Percentiles rank a stretch among this genome's conserved stretches.
Conservation (phyloP, 441 rosid species). For the Raphanus hybrid region DNA sequence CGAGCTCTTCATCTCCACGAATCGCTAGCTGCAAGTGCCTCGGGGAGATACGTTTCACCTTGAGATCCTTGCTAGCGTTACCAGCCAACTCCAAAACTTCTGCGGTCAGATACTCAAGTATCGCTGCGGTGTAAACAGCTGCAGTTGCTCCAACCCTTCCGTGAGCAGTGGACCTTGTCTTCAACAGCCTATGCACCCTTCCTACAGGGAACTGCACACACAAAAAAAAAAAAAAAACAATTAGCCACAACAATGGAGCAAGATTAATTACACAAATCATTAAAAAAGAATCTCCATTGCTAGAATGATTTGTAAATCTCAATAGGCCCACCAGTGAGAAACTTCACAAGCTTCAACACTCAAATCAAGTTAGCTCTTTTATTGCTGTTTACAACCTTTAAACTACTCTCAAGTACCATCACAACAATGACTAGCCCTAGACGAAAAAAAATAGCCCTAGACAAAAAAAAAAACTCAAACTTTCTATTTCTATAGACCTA, state of each 20-base stretch:
- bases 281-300: neutral
- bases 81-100: slow-evolving; percentile 93
- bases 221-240: no score
- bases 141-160: slow-evolving; percentile 97
- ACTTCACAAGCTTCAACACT: neutral
- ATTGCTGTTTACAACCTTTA: neutral
- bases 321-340: neutral
- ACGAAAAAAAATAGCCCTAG: no score
- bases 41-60: slow-evolving; percentile 88
- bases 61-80: slow-evolving; percentile 91
- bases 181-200: slow-evolving; percentile 82
- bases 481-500: neutral
- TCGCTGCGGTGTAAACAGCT: slow-evolving; percentile 89
- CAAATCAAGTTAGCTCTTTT: neutral
- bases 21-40: slow-evolving; percentile 95
- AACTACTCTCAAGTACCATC: neutral
- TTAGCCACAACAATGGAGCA: no score
- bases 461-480: neutral
- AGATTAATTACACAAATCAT: no score
- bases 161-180: slow-evolving; percentile 74
- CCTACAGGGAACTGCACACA: slow-evolving; percentile 87
- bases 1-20: slow-evolving; percentile 88
- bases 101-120: slow-evolving; percentile 84
- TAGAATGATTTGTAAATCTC: neutral
- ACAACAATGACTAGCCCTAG: neutral